Conservation (phyloP, 2,329 filamentous ascomycete species). For the Drechslerella stenobrocha region DNA sequence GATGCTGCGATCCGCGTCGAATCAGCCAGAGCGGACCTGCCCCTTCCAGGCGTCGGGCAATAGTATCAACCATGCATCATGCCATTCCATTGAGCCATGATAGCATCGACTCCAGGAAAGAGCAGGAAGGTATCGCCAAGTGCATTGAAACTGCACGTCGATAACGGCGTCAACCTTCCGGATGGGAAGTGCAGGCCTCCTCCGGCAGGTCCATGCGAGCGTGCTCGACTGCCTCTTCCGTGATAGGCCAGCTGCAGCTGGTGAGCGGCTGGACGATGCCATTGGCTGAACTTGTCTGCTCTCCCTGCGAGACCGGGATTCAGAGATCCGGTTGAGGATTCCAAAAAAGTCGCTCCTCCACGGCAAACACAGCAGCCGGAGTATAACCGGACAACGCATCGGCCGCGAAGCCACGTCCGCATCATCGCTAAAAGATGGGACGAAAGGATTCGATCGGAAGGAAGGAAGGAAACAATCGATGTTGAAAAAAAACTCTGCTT, state of each 20-base stretch:
- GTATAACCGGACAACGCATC: conserved; percentile 2
- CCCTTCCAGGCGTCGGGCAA: neutral
- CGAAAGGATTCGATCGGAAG: conserved; percentile 32
- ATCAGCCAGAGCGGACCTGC: neutral
- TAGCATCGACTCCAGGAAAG: neutral
- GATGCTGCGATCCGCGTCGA: conserved; percentile 19
- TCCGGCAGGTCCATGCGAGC: conserved; percentile 36
- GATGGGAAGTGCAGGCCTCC: conserved; percentile 36
- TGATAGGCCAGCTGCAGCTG: neutral
- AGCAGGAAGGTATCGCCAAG: conserved; percentile 9
- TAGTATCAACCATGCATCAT: too few species aligned
- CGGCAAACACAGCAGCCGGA: conserved; percentile 15
- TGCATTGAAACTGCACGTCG: neutral
- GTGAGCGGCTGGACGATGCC: neutral
- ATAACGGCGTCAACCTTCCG: conserved; percentile 39
- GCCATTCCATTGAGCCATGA: neutral
- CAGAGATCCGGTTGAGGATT: too few species aligned
- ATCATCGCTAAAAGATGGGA: conserved; percentile 42
- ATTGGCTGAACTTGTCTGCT: too few species aligned
- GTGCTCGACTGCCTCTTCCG: conserved; percentile 2
- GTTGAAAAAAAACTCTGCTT: conserved; percentile 12
- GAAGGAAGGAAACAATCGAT: conserved; percentile 2
- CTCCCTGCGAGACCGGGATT: too few species aligned
- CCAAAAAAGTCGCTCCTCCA: neutral
- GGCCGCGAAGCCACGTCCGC: conserved; percentile 11